A percentile compares a stretch with the other conserved stretches of the same genome.
These are phyloP conservation scores for Clavulina sp. DNA, from an alignment of 768 basidiomycete genomes.

Conservation along the genomic window DNA sequence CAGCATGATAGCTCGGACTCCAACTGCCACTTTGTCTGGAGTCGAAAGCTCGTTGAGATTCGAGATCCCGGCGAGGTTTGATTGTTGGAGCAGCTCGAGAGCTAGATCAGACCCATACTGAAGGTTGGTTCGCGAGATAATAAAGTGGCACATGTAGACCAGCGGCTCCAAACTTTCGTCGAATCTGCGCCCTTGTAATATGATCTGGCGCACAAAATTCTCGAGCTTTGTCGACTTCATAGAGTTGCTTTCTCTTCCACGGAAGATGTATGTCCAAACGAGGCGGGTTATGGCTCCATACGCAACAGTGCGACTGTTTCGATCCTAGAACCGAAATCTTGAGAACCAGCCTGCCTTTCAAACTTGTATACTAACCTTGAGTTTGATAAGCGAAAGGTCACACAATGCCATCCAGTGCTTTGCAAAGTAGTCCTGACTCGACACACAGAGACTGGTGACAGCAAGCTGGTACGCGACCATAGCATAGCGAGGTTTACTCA, in stretches of 20 bases:
- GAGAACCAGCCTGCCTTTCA: too few species aligned
- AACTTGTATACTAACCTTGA: constrained; percentile 83
- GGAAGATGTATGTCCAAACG: constrained; percentile 90
- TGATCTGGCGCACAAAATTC: constrained; percentile 52
- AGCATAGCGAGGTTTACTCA: constrained; percentile 82
- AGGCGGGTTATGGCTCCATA: constrained; percentile 72
- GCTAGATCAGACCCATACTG: constrained; percentile 74
- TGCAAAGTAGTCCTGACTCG: constrained; percentile 69
- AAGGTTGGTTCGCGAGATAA: constrained; percentile 55
- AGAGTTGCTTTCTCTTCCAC: constrained; percentile 71
- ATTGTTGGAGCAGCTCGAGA: constrained; percentile 64
- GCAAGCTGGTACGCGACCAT: constrained; percentile 67
- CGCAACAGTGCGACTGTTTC: constrained; percentile 44
- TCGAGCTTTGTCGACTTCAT: constrained; percentile 72
- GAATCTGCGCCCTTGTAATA: constrained; percentile 47
- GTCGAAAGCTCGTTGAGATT: constrained; percentile 18
- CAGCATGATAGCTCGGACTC: constrained; percentile 57
- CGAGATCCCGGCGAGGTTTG: constrained; percentile 11
- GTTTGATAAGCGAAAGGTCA: constrained; percentile 30
- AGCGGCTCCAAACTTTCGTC: constrained; percentile 69
- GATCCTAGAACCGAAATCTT: too few species aligned
- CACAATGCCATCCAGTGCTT: constrained; percentile 65
- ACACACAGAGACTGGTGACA: constrained; percentile 70
- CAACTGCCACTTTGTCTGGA: constrained; percentile 57
- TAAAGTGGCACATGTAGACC: constrained; percentile 62